These are phyloP conservation scores for Prunus kanzakura DNA, from an alignment of 306 rosid species.

Conservation along the genomic window DNA sequence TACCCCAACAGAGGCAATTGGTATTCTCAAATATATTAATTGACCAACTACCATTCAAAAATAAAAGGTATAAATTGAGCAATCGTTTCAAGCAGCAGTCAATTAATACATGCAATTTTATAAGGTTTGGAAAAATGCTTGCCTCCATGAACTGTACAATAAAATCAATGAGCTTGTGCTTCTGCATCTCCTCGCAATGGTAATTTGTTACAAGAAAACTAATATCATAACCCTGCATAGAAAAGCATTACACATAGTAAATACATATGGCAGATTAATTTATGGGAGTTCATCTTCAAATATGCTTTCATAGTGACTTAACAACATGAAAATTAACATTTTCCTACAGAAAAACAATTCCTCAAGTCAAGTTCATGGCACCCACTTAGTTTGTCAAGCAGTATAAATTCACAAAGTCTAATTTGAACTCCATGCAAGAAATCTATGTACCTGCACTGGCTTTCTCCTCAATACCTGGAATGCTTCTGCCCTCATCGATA, in stretches of 20 bases:
- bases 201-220: conserved; percentile 95
- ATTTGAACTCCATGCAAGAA: background rate
- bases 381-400: background rate
- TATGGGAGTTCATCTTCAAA: background rate
- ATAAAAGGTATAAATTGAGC: background rate
- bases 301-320: background rate
- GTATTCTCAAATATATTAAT: background rate
- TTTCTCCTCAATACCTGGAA: conserved; percentile 93
- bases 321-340: background rate
- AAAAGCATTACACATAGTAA: conserved; percentile 19
- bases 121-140: conserved; percentile 39
- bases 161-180: conserved; percentile 92
- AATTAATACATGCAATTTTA: conserved; percentile 18
- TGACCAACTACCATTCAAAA: background rate
- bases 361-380: background rate
- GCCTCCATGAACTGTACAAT: conserved; percentile 98
- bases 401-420: background rate
- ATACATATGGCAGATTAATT: background rate
- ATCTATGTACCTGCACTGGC: conserved; percentile 75
- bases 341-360: background rate
- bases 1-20: background rate
- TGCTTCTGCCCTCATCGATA: conserved; percentile 99
- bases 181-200: conserved; percentile 97
- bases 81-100: background rate
- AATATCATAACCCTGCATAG: conserved; percentile 88